A percentile compares a stretch with the other conserved stretches of the same genome.
phyloP scores from a whole-genome alignment of 148 eudicot species.

The Arbutus unedo region DNA sequence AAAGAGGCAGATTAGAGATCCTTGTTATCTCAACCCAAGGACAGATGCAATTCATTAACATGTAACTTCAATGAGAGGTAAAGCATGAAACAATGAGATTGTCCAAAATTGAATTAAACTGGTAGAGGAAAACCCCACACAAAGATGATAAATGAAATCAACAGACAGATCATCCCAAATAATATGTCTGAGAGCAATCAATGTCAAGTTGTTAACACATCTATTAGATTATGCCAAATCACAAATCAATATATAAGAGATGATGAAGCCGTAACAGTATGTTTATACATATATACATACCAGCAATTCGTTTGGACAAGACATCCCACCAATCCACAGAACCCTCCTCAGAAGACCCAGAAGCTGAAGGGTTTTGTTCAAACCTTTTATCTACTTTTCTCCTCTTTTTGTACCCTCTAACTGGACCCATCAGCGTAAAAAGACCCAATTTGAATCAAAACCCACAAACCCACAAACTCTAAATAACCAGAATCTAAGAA shows the following conservation, averaged over 20 bases:
- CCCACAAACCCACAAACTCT: slow-evolving; percentile 26
- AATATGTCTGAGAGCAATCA: neutral
- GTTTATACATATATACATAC: slow-evolving; percentile 27
- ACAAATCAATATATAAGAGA: neutral
- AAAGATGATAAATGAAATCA: slow-evolving; percentile 2
- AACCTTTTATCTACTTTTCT: slow-evolving; percentile 45
- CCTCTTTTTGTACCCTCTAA: slow-evolving; percentile 69
- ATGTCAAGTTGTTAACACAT: neutral
- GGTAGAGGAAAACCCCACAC: neutral
- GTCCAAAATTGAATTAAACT: neutral
- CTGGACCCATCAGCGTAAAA: slow-evolving; percentile 51
- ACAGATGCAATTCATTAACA: slow-evolving; percentile 1
- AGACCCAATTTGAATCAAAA: slow-evolving; percentile 40
- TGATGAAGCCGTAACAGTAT: neutral
- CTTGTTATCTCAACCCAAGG: neutral
- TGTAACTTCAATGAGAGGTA: neutral
- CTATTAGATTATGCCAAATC: neutral
- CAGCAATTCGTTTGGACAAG: slow-evolving; percentile 50
- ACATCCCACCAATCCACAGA: slow-evolving; percentile 61
- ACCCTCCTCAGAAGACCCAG: slow-evolving; percentile 56
- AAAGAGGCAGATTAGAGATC: slow-evolving; percentile 16
- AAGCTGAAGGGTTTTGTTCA: slow-evolving; percentile 27
- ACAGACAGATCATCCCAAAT: neutral
- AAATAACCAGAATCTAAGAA: slow-evolving; percentile 20
- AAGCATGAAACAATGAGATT: neutral